Evolutionary conservation across 2,329 filamentous ascomycete species (phyloP).

Genomic region (Arachnomyces sp.): DNA sequence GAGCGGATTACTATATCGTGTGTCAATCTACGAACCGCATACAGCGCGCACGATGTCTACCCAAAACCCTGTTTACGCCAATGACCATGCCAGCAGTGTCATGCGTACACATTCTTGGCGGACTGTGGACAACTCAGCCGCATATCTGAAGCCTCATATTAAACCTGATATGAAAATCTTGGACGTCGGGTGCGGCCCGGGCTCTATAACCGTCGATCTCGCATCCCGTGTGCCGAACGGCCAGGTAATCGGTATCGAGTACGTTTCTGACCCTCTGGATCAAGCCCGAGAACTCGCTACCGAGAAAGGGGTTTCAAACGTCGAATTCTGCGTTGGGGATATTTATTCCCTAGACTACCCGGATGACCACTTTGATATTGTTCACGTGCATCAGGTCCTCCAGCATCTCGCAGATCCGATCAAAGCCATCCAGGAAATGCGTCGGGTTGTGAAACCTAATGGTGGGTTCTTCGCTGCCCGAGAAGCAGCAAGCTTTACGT

Average conservation of each 20-base stretch:
- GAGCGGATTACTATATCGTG: too few species aligned
- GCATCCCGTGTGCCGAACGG: slow-evolving; percentile 31
- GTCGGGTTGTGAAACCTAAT: slow-evolving; percentile 40
- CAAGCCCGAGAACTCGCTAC: slow-evolving; percentile 23
- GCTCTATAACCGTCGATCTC: slow-evolving; percentile 35
- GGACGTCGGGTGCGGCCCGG: slow-evolving; percentile 38
- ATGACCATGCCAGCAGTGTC: slow-evolving; percentile 7
- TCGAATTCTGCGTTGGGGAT: slow-evolving; percentile 29
- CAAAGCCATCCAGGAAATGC: slow-evolving; percentile 45
- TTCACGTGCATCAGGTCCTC: slow-evolving; percentile 51
- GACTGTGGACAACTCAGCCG: slow-evolving; percentile 20
- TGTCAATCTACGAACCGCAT: too few species aligned
- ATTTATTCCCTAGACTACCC: slow-evolving; percentile 35
- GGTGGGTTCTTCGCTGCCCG: slow-evolving; percentile 46
- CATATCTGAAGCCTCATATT: slow-evolving; percentile 34
- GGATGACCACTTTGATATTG: slow-evolving; percentile 50
- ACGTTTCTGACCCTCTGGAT: slow-evolving; percentile 21
- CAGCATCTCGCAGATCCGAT: slow-evolving; percentile 48
- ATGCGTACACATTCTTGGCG: slow-evolving; percentile 10
- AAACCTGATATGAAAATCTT: slow-evolving; percentile 30
- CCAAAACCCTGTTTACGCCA: slow-evolving; percentile 4
- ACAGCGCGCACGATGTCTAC: too few species aligned
- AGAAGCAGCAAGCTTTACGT: slow-evolving; percentile 29
- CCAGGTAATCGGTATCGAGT: slow-evolving; percentile 30
- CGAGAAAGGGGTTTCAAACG: slow-evolving; percentile 23